phyloP scores from a whole-genome alignment of 495 filamentous ascomycete species.

The Neurospora intermedia region DNA sequence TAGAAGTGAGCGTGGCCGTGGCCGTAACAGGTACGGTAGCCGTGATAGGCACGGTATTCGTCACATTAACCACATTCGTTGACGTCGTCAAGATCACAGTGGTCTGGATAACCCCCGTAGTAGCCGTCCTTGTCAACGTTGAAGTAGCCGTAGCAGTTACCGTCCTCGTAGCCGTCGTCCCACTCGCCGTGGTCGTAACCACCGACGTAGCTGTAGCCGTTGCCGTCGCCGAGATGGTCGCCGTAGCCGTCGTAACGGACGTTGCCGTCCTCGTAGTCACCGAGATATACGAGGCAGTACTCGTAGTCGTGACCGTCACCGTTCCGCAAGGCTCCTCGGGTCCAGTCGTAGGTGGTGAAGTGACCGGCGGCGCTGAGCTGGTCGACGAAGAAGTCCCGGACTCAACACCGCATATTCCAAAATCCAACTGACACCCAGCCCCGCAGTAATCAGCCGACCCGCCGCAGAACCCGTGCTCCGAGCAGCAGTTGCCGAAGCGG shows the following conservation, averaged over 20 bases:
- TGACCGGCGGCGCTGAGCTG: neutral
- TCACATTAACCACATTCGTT: neutral
- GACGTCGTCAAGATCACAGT: neutral
- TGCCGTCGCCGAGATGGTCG: neutral
- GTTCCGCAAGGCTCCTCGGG: neutral
- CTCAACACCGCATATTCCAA: slow-evolving; percentile 20
- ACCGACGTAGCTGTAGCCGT: neutral
- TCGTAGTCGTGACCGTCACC: slow-evolving; percentile 1
- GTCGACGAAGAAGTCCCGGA: neutral
- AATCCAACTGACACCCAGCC: slow-evolving; percentile 26
- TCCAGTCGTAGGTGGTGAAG: neutral
- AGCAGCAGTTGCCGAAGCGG: slow-evolving; percentile 31
- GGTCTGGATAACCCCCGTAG: neutral
- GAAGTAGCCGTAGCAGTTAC: neutral
- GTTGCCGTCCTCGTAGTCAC: neutral
- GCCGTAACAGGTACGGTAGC: neutral
- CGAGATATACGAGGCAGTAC: slow-evolving; percentile 8
- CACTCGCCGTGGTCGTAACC: neutral
- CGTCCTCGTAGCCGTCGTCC: neutral
- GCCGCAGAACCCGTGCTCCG: slow-evolving; percentile 27
- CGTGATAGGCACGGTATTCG: neutral
- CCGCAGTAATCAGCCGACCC: slow-evolving; percentile 28
- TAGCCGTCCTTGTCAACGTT: neutral
- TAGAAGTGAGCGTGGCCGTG: neutral
- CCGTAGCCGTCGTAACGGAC: neutral